Percentiles rank a stretch among this genome's conserved stretches.
Evolutionary conservation across 2,329 filamentous ascomycete genomes (phyloP).

Genomic region (Lojkania enalia): DNA sequence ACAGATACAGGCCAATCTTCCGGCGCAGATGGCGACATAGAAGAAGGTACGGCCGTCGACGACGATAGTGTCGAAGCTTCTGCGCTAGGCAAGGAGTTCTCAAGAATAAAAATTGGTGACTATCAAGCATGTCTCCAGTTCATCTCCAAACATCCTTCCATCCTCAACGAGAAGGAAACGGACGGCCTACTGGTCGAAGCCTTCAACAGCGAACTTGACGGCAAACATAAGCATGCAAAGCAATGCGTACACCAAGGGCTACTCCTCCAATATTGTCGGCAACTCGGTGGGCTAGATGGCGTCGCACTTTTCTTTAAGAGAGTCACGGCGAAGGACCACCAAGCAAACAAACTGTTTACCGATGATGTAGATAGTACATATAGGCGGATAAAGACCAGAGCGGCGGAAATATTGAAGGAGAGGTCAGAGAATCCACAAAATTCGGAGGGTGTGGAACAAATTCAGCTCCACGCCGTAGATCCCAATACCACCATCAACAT

Average conservation of each 20-base stretch:
- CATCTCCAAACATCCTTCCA: slow-evolving; percentile 74
- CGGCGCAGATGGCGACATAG: slow-evolving; percentile 64
- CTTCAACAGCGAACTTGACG: slow-evolving; percentile 82
- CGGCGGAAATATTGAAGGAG: slow-evolving; percentile 70
- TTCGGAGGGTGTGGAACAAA: slow-evolving; percentile 80
- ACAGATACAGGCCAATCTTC: slow-evolving; percentile 55
- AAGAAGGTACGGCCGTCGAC: slow-evolving; percentile 60
- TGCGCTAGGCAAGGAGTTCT: slow-evolving; percentile 77
- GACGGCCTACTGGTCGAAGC: slow-evolving; percentile 89
- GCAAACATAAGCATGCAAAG: slow-evolving; percentile 73
- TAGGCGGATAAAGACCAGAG: slow-evolving; percentile 74
- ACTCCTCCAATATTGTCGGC: slow-evolving; percentile 90
- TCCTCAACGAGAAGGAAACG: slow-evolving; percentile 82
- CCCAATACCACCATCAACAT: slow-evolving; percentile 92
- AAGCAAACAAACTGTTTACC: slow-evolving; percentile 86
- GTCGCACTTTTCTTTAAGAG: slow-evolving; percentile 95
- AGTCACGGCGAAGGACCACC: slow-evolving; percentile 85
- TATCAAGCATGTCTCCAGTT: slow-evolving; percentile 75
- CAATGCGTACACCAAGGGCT: slow-evolving; percentile 93
- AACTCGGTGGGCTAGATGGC: slow-evolving; percentile 84
- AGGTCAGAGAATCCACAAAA: slow-evolving; percentile 54
- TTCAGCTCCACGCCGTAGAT: slow-evolving; percentile 95
- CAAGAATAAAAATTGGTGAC: slow-evolving; percentile 73
- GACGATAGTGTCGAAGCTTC: slow-evolving; percentile 77
- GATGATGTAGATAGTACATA: slow-evolving; percentile 94